Evolutionary conservation across 768 basidiomycete genomes (phyloP).

Genomic region (Filobasidium wieringae): DNA sequence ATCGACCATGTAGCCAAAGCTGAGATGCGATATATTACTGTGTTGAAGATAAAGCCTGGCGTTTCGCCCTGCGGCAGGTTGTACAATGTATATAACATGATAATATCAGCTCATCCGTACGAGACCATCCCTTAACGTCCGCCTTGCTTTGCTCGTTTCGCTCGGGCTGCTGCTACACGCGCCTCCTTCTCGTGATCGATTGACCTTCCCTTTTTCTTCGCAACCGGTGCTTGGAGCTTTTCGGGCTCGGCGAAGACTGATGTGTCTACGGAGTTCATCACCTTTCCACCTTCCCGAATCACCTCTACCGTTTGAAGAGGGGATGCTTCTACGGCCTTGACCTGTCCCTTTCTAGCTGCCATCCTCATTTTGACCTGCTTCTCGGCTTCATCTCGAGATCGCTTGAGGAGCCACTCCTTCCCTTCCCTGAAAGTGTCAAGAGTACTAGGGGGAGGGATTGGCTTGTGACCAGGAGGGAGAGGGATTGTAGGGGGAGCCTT

Average conservation of each 20-base stretch:
- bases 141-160: slow-evolving; percentile 7
- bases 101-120: too few species aligned
- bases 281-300: slow-evolving; percentile 9
- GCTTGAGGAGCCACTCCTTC: not conserved
- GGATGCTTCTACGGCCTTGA: not conserved
- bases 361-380: not conserved
- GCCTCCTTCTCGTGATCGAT: slow-evolving; percentile 8
- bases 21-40: not conserved
- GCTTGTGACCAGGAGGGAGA: not conserved
- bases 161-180: slow-evolving; percentile 15
- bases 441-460: not conserved
- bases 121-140: not conserved
- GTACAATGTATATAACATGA: too few species aligned
- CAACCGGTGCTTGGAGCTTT: not conserved
- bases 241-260: not conserved
- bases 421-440: not conserved
- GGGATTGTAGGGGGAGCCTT: slow-evolving; percentile 14
- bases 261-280: not conserved
- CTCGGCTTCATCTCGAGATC: not conserved
- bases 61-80: too few species aligned
- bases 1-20: not conserved
- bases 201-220: not conserved
- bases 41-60: not conserved
- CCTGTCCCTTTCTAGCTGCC: not conserved
- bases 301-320: slow-evolving; percentile 7